phyloP scores from a whole-genome alignment of 78 protist species.

The Monocercomonoides exilis region DNA sequence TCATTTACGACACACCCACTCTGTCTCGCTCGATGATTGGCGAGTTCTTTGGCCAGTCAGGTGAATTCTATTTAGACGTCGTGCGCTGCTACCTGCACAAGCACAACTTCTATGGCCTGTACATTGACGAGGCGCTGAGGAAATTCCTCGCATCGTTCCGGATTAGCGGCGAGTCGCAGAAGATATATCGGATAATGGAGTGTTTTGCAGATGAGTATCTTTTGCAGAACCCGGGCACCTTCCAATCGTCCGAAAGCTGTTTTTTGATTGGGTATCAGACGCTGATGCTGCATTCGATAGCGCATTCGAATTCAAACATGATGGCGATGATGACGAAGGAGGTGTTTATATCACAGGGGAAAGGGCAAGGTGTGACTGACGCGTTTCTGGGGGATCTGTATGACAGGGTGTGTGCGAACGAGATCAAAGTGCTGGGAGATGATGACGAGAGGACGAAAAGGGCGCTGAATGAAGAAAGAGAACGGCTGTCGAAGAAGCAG shows the following conservation, averaged over 20 bases:
- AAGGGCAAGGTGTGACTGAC: not conserved
- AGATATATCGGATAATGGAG: not conserved
- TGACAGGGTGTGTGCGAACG: not conserved
- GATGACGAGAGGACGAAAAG: not conserved
- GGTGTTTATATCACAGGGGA: not conserved
- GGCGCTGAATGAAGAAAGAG: not conserved
- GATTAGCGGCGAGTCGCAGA: not conserved
- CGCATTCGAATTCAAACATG: not conserved
- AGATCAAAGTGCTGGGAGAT: not conserved
- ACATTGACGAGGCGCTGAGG: not conserved
- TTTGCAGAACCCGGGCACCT: slow-evolving; percentile 7
- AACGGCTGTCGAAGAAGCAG: not conserved
- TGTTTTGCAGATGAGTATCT: not conserved
- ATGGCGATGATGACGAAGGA: not conserved
- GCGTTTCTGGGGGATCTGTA: not conserved
- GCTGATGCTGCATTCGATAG: not conserved
- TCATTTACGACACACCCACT: not conserved
- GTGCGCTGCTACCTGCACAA: not conserved
- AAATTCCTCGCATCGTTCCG: not conserved
- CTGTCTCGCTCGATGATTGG: slow-evolving; percentile 4
- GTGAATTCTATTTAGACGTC: not conserved
- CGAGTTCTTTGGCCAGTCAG: slow-evolving; percentile 1
- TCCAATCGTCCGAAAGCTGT: not conserved
- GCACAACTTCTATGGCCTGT: not conserved
- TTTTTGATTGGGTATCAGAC: not conserved